Conservation (phyloP, 2,329 filamentous ascomycete genomes). For the Stemphylium vesicarium region DNA sequence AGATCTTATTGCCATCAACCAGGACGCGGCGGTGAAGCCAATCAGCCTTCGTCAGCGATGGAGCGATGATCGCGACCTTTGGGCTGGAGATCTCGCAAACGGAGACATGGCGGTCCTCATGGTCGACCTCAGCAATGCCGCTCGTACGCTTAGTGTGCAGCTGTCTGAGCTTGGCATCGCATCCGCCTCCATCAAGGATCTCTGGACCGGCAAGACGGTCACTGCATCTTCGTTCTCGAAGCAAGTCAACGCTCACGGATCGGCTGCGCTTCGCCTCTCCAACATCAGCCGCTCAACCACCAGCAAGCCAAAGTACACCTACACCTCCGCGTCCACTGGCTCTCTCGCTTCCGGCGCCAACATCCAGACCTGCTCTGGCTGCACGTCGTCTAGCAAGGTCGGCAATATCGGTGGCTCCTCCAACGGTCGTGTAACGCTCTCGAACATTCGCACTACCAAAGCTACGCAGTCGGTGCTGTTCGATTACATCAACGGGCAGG, state of each 20-base stretch:
- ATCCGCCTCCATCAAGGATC: slow-evolving; percentile 26
- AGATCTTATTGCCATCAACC: slow-evolving; percentile 28
- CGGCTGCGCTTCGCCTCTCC: slow-evolving; percentile 23
- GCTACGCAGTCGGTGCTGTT: slow-evolving; percentile 22
- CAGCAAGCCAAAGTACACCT: slow-evolving; percentile 19
- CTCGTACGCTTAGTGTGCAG: slow-evolving; percentile 20
- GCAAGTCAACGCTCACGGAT: slow-evolving; percentile 26
- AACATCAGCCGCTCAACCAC: slow-evolving; percentile 21
- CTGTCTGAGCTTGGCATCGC: slow-evolving; percentile 21
- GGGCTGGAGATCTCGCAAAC: slow-evolving; percentile 28
- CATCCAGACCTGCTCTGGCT: slow-evolving; percentile 22
- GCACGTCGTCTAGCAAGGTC: slow-evolving; percentile 25
- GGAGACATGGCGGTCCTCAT: slow-evolving; percentile 26
- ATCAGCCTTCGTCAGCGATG: slow-evolving; percentile 27
- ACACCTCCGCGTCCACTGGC: slow-evolving; percentile 22
- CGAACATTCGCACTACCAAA: slow-evolving; percentile 25
- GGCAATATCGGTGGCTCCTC: slow-evolving; percentile 24
- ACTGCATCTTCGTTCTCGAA: slow-evolving; percentile 20
- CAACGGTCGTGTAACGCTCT: slow-evolving; percentile 21
- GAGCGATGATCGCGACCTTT: slow-evolving; percentile 24
- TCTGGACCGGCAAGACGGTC: slow-evolving; percentile 21
- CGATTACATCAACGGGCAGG: slow-evolving; percentile 27
- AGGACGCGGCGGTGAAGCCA: slow-evolving; percentile 28
- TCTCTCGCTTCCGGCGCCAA: slow-evolving; percentile 21
- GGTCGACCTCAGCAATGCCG: slow-evolving; percentile 26